Conservation (phyloP, 345 rosid species). For the Limnanthes douglasii region DNA sequence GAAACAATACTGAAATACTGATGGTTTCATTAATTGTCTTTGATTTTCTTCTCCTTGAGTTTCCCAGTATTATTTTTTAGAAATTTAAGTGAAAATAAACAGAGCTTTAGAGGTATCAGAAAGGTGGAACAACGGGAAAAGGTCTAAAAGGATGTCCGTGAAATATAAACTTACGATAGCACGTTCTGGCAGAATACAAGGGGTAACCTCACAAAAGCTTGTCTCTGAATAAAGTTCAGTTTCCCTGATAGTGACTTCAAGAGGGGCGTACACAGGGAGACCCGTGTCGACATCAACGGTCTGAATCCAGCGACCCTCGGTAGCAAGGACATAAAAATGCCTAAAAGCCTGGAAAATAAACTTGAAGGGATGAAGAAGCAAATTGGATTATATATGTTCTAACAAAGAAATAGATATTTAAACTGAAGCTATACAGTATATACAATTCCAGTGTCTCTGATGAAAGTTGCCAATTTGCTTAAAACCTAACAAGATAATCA, state of each 20-base stretch:
- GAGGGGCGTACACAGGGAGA: slow-evolving; percentile 83
- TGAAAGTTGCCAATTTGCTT: no score
- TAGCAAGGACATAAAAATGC: slow-evolving; percentile 88
- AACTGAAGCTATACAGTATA: slow-evolving; percentile 5
- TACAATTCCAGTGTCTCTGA: slow-evolving; percentile 10
- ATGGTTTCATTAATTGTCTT: no score
- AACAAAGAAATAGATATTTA: slow-evolving; percentile 6
- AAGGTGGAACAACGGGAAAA: not conserved
- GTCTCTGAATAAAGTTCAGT: slow-evolving; percentile 84
- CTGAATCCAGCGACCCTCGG: slow-evolving; percentile 96
- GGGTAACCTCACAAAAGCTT: slow-evolving; percentile 75
- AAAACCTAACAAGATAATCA: no score
- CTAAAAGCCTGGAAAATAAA: slow-evolving; percentile 68
- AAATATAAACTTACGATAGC: slow-evolving; percentile 56
- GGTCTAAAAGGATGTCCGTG: not conserved
- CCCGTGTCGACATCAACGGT: slow-evolving; percentile 95
- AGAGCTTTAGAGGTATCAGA: no score
- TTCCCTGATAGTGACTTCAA: slow-evolving; percentile 71
- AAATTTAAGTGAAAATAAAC: slow-evolving; percentile 8
- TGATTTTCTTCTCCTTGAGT: no score
- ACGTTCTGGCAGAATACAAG: slow-evolving; percentile 94
- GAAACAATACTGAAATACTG: no score
- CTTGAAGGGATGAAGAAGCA: slow-evolving; percentile 1
- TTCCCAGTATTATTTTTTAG: no score
- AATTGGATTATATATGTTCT: slow-evolving; percentile 6